Conservation (phyloP, 2,329 filamentous ascomycete species). For the Diaporthe sp. region DNA sequence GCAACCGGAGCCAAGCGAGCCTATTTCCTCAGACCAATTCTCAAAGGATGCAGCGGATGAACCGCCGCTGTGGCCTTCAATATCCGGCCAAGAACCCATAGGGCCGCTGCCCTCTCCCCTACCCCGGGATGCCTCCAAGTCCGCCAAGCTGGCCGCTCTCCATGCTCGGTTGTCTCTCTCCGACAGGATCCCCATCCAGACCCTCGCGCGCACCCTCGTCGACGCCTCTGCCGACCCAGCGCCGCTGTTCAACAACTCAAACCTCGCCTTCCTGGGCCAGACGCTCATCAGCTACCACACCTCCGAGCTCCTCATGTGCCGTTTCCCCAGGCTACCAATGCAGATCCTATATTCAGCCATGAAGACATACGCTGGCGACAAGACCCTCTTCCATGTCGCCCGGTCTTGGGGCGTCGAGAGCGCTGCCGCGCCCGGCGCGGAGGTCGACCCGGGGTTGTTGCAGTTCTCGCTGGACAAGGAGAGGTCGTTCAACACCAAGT, state of each 20-base stretch:
- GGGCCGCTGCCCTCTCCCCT: slow-evolving; percentile 74
- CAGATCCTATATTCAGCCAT: slow-evolving; percentile 88
- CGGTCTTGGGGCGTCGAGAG: slow-evolving; percentile 92
- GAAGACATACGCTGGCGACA: slow-evolving; percentile 84
- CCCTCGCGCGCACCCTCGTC: slow-evolving; percentile 87
- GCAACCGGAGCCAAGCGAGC: slow-evolving; percentile 13
- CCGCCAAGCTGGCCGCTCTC: slow-evolving; percentile 91
- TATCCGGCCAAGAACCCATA: slow-evolving; percentile 51
- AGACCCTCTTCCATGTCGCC: slow-evolving; percentile 80
- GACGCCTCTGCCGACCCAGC: slow-evolving; percentile 87
- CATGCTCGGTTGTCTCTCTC: slow-evolving; percentile 90
- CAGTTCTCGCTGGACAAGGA: slow-evolving; percentile 76
- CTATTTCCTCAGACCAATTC: slow-evolving; percentile 39
- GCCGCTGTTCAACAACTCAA: slow-evolving; percentile 88
- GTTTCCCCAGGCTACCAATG: slow-evolving; percentile 92
- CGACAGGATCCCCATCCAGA: slow-evolving; percentile 84
- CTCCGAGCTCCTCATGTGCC: slow-evolving; percentile 87
- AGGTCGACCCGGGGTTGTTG: slow-evolving; percentile 91
- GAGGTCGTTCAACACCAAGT: slow-evolving; percentile 61
- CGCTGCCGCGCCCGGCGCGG: slow-evolving; percentile 87
- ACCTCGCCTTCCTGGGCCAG: slow-evolving; percentile 84
- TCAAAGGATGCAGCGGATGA: slow-evolving; percentile 50
- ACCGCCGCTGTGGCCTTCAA: slow-evolving; percentile 43
- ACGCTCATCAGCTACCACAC: slow-evolving; percentile 91
- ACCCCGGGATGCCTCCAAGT: slow-evolving; percentile 75